Evolutionary conservation across 495 filamentous ascomycete species (phyloP), one percentile per base, ranked within the genome.

Genomic region (Tetracladium setigerum): DNA sequence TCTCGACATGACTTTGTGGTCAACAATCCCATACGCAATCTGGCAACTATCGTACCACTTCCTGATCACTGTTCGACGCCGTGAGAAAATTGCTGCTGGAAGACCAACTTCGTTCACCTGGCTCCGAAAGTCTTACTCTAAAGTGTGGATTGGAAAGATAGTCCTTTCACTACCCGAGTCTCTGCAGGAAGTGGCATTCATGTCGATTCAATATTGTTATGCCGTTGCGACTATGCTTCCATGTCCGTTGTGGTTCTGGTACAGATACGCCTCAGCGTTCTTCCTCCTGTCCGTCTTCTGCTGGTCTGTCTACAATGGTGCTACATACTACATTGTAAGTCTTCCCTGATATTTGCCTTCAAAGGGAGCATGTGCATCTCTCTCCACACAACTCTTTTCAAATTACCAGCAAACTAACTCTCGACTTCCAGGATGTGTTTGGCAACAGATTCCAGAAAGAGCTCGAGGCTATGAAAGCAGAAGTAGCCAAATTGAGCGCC

Each of bases 401-500:
- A 27, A 27, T 27, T 27, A 27, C 22, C 7, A 7, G 7, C 7
- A 3, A 27, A 27, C 22, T 27, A 27, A 27, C 22, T 27, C 3
- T 27, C 3, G 3, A 3, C 22, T 27, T 27, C 22, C 7, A 27
- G 22, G 92, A 98, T 54, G 83, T 95, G 12, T 98, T 95, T 54
- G 92, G 92, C 46, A 95, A 84, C 60, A 80, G 89, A 5, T 97
- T 97, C 71, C 87, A 97, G 71, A 94, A 89, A 61, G 94, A 98
- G 66, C 72, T 98, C 16, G 94, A 97, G 63, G 77, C 83, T 30
- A 75, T 98, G 65, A 89, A 84, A 69, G 78, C 76, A 47, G 92
- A 98, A 62, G 89, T 96, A 27, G 82, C 81, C 8, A 89, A 87
- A 59, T 89, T 95, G 63, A 66, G 63, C 44, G 71, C 61, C 30